Percentiles rank a stretch among this genome's conserved stretches.
phyloP scores from a whole-genome alignment of 345 rosid genomes.

The Ceriops zippeliana region DNA sequence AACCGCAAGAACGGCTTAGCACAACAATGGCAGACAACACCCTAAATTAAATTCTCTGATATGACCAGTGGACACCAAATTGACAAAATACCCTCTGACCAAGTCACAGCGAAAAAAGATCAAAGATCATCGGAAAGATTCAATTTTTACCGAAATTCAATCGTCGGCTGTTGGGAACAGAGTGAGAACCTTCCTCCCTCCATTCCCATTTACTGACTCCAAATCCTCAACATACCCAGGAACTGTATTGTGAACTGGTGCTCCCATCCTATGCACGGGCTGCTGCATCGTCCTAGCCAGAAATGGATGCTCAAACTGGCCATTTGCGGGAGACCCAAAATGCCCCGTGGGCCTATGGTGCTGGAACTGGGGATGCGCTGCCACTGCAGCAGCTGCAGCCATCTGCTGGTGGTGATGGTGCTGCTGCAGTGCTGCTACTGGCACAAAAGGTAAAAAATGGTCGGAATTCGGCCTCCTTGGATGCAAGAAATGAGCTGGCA shows the following conservation, averaged over 20 bases:
- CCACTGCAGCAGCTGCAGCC: conserved; percentile 44
- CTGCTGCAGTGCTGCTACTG: conserved; percentile 64
- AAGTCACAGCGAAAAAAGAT: conserved; percentile 11
- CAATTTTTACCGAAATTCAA: conserved; percentile 45
- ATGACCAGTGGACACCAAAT: conserved; percentile 26
- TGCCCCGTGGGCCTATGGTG: conserved; percentile 75
- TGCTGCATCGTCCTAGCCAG: conserved; percentile 47
- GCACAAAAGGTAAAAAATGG: conserved; percentile 75
- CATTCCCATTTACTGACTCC: conserved; percentile 71
- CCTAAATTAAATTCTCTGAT: conserved; percentile 24
- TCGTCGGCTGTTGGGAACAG: conserved; percentile 91
- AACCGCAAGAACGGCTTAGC: neutral
- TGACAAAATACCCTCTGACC: conserved; percentile 23
- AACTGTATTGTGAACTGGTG: conserved; percentile 50
- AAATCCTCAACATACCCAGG: conserved; percentile 60
- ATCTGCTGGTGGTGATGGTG: conserved; percentile 78
- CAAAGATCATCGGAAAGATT: conserved; percentile 13
- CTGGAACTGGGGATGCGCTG: conserved; percentile 53
- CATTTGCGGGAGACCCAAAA: conserved; percentile 60
- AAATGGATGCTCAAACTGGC: conserved; percentile 71
- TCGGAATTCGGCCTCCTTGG: conserved; percentile 64
- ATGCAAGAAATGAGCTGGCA: conserved; percentile 89
- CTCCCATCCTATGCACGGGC: conserved; percentile 51
- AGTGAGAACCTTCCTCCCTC: conserved; percentile 87
- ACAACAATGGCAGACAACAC: conserved; percentile 15